A percentile compares a stretch with the other conserved stretches of the same genome.
phyloP scores from a whole-genome alignment of 805 yeast species.

The Brettanomyces bruxellensis region DNA sequence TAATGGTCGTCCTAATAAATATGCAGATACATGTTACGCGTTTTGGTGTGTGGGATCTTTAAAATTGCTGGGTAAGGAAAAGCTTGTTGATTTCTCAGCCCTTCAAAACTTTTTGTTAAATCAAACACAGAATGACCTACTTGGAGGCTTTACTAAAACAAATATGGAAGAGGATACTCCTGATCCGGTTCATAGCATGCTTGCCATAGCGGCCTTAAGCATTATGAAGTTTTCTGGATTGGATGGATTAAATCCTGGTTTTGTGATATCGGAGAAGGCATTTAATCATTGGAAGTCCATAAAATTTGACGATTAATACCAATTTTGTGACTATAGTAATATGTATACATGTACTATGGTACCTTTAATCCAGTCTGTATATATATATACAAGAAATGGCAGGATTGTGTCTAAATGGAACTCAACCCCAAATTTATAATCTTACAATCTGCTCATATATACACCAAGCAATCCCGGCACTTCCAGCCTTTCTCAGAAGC shows the following conservation, averaged over 20 bases:
- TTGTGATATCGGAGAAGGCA: constrained; percentile 18
- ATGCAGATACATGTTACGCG: constrained; percentile 78
- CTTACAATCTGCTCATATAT: constrained; percentile 83
- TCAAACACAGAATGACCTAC: constrained; percentile 47
- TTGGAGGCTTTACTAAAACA: constrained; percentile 78
- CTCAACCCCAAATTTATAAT: constrained; percentile 7
- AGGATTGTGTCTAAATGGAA: not conserved
- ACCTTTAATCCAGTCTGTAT: not conserved
- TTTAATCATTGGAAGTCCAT: constrained; percentile 10
- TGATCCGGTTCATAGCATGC: constrained; percentile 60
- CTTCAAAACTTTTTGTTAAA: constrained; percentile 37
- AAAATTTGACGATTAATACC: not conserved
- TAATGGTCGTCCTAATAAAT: constrained; percentile 81
- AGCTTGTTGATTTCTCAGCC: constrained; percentile 27
- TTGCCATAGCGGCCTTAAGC: constrained; percentile 49
- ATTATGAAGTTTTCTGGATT: constrained; percentile 19
- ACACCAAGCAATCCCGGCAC: constrained; percentile 97
- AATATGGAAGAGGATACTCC: constrained; percentile 43
- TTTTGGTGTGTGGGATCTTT: constrained; percentile 74
- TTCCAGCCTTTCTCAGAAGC: constrained; percentile 73
- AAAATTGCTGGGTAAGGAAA: constrained; percentile 25
- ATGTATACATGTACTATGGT: not conserved
- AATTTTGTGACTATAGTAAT: not conserved
- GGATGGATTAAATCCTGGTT: constrained; percentile 9
- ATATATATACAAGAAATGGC: not conserved